Conservation (phyloP, 192 early-diverging fungal species). For the Coemansia furcata region DNA sequence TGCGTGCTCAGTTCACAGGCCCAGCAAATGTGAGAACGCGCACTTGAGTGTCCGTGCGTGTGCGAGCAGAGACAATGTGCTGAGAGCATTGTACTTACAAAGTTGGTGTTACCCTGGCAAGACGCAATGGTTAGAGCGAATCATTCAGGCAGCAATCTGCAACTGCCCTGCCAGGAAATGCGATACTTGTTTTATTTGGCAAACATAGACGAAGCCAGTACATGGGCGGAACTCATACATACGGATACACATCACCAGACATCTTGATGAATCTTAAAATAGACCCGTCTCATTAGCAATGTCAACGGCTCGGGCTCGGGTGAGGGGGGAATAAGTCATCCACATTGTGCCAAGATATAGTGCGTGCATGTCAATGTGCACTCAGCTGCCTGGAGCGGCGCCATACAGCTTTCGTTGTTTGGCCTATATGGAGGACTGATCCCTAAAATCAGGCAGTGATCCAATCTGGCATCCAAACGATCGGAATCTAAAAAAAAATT, state of each 20-base stretch:
- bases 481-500: neutral
- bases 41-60: neutral
- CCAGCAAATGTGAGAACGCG: neutral
- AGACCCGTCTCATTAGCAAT: neutral
- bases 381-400: neutral
- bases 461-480: neutral
- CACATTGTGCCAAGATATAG: conserved; percentile 1
- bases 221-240: neutral
- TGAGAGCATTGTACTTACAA: neutral
- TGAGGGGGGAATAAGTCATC: neutral
- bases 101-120: neutral
- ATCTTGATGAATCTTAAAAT: neutral
- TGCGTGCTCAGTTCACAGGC: neutral
- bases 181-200: neutral
- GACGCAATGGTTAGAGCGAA: neutral
- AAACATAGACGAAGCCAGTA: neutral
- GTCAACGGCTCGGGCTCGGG: neutral
- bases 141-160: neutral
- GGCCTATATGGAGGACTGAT: neutral
- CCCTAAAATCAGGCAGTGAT: neutral
- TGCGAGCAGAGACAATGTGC: neutral
- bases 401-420: neutral
- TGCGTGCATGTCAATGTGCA: neutral
- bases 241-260: neutral
- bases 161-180: neutral